Evolutionary conservation across 768 basidiomycete species (phyloP).

Genomic region (Lentinula edodes): DNA sequence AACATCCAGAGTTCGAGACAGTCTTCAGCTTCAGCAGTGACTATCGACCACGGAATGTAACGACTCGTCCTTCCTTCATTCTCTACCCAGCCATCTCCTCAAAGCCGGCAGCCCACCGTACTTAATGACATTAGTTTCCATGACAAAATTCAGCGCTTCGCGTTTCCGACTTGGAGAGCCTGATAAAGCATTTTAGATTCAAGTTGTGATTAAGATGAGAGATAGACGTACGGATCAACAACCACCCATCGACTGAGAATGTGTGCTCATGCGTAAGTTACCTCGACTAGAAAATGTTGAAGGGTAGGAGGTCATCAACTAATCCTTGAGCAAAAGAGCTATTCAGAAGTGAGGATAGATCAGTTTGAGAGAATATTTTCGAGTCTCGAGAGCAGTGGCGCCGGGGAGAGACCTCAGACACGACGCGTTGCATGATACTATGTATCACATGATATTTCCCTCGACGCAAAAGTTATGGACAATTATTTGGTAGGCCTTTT

Average conservation of each 20-base stretch:
- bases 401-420: conserved; percentile 73
- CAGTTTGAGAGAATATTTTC: conserved; percentile 42
- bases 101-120: no score
- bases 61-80: no score
- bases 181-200: conserved; percentile 19
- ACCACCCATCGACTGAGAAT: no score
- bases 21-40: no score
- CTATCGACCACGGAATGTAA: no score
- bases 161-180: conserved; percentile 77
- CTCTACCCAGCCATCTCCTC: no score
- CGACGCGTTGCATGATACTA: conserved; percentile 53
- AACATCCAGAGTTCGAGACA: no score
- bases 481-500: no score
- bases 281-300: no score
- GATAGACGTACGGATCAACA: conserved; percentile 50
- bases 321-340: conserved; percentile 62
- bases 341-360: conserved; percentile 44
- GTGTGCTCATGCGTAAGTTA: no score
- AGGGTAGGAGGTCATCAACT: no score
- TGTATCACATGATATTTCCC: not conserved
- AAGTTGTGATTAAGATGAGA: not conserved
- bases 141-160: conserved; percentile 89
- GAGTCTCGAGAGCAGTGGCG: conserved; percentile 51
- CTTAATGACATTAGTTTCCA: conserved; percentile 80
- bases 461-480: conserved; percentile 16